These are phyloP conservation scores for Castanea crenata DNA, from an alignment of 306 rosid genomes.

Conservation along the genomic window DNA sequence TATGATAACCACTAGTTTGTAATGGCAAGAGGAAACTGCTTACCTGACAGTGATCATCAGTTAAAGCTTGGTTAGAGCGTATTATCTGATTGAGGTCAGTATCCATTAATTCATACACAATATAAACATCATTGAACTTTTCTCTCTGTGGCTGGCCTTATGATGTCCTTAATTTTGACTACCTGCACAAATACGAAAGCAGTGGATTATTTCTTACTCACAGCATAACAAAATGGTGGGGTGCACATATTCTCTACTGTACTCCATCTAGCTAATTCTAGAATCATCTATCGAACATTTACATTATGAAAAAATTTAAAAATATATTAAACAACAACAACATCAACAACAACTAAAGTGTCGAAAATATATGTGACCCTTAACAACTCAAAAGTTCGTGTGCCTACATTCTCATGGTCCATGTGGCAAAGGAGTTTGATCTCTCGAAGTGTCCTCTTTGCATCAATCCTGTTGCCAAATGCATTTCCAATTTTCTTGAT, in stretches of 20 bases:
- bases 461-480: conserved; percentile 66
- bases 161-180: conserved; percentile 80
- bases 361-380: not conserved
- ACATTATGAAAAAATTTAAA: not conserved
- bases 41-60: conserved; percentile 95
- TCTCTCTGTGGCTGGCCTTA: conserved; percentile 70
- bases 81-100: conserved; percentile 90
- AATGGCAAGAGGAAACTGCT: not conserved
- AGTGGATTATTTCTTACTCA: not conserved
- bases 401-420: conserved; percentile 86
- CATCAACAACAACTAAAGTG: not conserved
- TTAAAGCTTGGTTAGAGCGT: conserved; percentile 70
- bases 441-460: conserved; percentile 72
- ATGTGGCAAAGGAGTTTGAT: conserved; percentile 69
- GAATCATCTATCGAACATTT: not conserved
- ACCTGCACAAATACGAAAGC: conserved; percentile 41
- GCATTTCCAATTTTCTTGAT: conserved; percentile 72
- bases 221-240: not conserved
- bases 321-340: not conserved
- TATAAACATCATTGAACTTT: conserved; percentile 79
- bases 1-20: not conserved
- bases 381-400: not conserved
- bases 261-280: not conserved
- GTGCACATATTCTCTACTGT: not conserved
- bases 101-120: conserved; percentile 87